These are phyloP conservation scores for Meira miltonrushii DNA, from an alignment of 1,284 basidiomycete species.

Conservation along the genomic window DNA sequence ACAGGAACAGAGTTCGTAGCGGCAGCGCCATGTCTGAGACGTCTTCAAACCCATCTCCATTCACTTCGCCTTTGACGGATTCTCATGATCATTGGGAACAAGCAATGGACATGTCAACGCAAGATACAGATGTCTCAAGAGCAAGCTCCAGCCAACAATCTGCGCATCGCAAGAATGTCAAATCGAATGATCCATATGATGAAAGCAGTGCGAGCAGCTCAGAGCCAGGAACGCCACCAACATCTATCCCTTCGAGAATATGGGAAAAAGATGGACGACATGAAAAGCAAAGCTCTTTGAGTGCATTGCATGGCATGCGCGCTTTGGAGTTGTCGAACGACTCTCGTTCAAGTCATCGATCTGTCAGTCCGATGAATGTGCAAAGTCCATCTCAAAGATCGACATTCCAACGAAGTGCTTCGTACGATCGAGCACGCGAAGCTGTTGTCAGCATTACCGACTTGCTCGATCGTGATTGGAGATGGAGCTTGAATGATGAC, in stretches of 20 bases:
- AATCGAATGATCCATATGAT: constrained; percentile 6
- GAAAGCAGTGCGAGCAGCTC: constrained; percentile 35
- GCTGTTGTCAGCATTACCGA: constrained; percentile 28
- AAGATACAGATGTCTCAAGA: too few relatives aligned
- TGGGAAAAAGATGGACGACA: neutral
- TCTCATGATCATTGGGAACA: too few relatives aligned
- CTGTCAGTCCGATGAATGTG: neutral
- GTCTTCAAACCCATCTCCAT: too few relatives aligned
- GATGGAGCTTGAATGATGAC: constrained; percentile 37
- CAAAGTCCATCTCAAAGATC: neutral
- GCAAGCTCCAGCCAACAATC: too few relatives aligned
- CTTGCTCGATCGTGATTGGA: constrained; percentile 35
- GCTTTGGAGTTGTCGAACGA: neutral
- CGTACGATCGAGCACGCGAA: constrained; percentile 20
- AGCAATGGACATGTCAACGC: too few relatives aligned
- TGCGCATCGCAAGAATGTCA: too few relatives aligned
- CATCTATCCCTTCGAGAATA: constrained; percentile 11
- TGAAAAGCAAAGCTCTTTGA: neutral
- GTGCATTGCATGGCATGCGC: neutral
- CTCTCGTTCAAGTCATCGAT: neutral
- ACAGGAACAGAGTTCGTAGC: too few relatives aligned
- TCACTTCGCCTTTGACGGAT: too few relatives aligned
- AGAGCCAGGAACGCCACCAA: constrained; percentile 41
- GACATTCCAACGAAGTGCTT: neutral
- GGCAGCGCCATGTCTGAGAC: too few relatives aligned